These are phyloP conservation scores for Geoglossum cookeanum DNA, from an alignment of 2,329 filamentous ascomycete genomes.

Conservation along the genomic window DNA sequence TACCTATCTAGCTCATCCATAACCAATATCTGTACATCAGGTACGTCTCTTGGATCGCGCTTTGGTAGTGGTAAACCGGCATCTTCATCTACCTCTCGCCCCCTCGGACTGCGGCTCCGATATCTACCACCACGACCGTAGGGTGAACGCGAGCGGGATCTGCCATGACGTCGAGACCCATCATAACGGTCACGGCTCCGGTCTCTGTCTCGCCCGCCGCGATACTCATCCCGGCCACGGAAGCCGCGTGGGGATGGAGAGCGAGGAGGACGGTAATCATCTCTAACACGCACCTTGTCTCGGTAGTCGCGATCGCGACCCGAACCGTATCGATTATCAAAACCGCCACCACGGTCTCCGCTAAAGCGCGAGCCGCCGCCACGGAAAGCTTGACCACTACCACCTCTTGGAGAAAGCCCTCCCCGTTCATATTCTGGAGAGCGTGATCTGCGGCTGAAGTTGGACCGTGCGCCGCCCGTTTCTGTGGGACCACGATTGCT, in stretches of 20 bases:
- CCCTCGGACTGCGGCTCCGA: constrained; percentile 50
- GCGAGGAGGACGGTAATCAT: constrained; percentile 36
- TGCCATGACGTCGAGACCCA: constrained; percentile 24
- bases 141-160: constrained; percentile 53
- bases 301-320: constrained; percentile 16
- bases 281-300: constrained; percentile 37
- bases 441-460: constrained; percentile 24
- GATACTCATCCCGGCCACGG: constrained; percentile 21
- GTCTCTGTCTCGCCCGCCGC: constrained; percentile 4
- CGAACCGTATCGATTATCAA: constrained; percentile 3
- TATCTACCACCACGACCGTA: constrained; percentile 37
- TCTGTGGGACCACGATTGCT: constrained; percentile 43
- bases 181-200: constrained; percentile 31
- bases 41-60: constrained; percentile 54
- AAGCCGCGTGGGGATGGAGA: constrained; percentile 26
- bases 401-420: constrained; percentile 5
- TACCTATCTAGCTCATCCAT: constrained; percentile 52
- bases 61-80: constrained; percentile 52
- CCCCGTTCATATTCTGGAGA: constrained; percentile 15
- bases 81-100: constrained; percentile 35
- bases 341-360: constrained; percentile 13
- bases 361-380: constrained; percentile 15
- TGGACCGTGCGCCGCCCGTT: constrained; percentile 8
- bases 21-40: constrained; percentile 76
- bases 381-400: constrained; percentile 12